Evolutionary conservation across 2,329 filamentous ascomycete species (phyloP).

Genomic region (Fulvia fulva): DNA sequence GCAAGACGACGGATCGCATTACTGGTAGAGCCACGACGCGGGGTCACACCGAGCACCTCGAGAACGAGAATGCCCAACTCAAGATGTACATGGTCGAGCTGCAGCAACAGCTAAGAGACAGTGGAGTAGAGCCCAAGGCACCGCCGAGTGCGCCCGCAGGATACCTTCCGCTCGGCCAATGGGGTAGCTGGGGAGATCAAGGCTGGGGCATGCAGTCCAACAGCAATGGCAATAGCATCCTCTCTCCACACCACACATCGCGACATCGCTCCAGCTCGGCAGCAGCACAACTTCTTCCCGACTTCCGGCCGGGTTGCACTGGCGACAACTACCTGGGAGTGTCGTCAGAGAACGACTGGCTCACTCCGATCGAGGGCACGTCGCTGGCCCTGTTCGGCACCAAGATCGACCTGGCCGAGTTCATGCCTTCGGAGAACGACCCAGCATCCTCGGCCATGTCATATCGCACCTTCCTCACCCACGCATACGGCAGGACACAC

Average conservation of each 20-base stretch:
- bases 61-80: conserved; percentile 67
- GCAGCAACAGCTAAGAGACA: conserved; percentile 60
- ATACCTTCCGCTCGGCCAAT: conserved; percentile 6
- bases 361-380: conserved; percentile 72
- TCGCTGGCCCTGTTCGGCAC: conserved; percentile 74
- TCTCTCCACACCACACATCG: not conserved
- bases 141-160: conserved; percentile 10
- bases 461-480: conserved; percentile 64
- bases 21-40: conserved; percentile 74
- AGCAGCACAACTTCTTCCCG: conserved; percentile 35
- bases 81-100: conserved; percentile 64
- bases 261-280: not conserved
- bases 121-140: conserved; percentile 53
- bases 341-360: conserved; percentile 57
- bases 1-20: conserved; percentile 81
- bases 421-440: conserved; percentile 63
- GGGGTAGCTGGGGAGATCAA: conserved; percentile 7
- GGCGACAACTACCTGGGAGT: conserved; percentile 65
- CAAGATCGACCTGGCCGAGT: conserved; percentile 72
- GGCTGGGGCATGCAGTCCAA: conserved; percentile 1
- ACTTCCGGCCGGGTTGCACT: conserved; percentile 45
- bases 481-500: conserved; percentile 56
- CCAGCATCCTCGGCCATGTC: conserved; percentile 62
- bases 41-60: conserved; percentile 73
- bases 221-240: not conserved